Conservation (phyloP, 2,329 filamentous ascomycete genomes). For the Beauveria sp. region DNA sequence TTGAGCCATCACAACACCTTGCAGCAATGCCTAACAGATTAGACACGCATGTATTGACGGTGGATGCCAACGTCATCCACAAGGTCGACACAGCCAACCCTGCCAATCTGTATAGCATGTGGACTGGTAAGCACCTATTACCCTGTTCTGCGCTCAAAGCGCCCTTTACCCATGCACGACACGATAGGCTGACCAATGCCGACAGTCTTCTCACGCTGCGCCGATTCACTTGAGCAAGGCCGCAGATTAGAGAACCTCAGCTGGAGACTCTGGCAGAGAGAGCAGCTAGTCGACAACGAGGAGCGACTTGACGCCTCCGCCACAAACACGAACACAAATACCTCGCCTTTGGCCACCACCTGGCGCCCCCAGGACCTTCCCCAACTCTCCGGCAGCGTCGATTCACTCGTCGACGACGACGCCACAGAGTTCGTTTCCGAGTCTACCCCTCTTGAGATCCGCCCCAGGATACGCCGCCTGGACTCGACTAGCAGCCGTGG, state of each 20-base stretch:
- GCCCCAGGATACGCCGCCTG: constrained; percentile 61
- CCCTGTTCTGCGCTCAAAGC: neutral
- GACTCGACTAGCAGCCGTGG: constrained; percentile 67
- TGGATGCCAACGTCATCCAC: constrained; percentile 87
- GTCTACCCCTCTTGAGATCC: constrained; percentile 50
- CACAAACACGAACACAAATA: constrained; percentile 30
- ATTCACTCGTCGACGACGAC: constrained; percentile 65
- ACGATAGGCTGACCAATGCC: constrained; percentile 23
- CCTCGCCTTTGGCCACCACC: constrained; percentile 39
- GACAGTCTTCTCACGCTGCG: constrained; percentile 86
- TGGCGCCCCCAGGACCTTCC: constrained; percentile 49
- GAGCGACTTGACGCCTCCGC: constrained; percentile 43
- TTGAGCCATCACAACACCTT: constrained; percentile 24
- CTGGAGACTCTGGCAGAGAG: constrained; percentile 91
- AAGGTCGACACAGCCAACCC: constrained; percentile 90
- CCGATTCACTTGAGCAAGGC: constrained; percentile 88
- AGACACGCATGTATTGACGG: constrained; percentile 78
- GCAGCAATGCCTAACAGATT: constrained; percentile 72
- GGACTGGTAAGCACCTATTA: constrained; percentile 66
- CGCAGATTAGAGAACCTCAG: constrained; percentile 89
- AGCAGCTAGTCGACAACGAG: constrained; percentile 70
- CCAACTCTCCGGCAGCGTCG: constrained; percentile 69
- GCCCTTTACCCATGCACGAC: neutral
- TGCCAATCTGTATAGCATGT: constrained; percentile 92
- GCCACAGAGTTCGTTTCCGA: constrained; percentile 49